These are phyloP conservation scores for Heliamphora exappendiculata DNA, from an alignment of 148 eudicot species.

Conservation along the genomic window DNA sequence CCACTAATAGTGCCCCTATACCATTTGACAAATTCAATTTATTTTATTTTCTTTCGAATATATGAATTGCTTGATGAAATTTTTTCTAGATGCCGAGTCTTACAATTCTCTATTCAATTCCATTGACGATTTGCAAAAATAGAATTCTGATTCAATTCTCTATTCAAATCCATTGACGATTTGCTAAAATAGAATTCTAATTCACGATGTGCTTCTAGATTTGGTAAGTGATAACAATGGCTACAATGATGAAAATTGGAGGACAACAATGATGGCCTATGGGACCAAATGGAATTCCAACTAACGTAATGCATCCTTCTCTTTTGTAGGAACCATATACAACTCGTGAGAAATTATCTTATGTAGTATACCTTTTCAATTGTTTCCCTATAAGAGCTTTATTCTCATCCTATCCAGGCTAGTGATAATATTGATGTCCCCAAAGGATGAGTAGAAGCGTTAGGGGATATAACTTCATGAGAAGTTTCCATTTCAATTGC, in stretches of 20 bases:
- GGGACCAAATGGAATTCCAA: not conserved
- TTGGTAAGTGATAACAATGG: not conserved
- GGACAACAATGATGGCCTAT: not conserved
- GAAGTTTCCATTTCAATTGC: not conserved
- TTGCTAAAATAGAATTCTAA: too few species aligned
- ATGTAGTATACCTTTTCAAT: not conserved
- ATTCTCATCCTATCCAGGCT: not conserved
- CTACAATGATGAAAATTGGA: not conserved
- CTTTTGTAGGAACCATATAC: not conserved
- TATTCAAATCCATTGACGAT: too few species aligned
- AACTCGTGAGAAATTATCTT: not conserved
- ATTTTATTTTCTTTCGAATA: too few species aligned
- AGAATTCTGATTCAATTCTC: too few species aligned
- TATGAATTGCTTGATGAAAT: too few species aligned
- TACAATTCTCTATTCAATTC: too few species aligned
- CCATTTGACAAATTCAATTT: too few species aligned
- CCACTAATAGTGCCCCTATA: too few species aligned
- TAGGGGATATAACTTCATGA: not conserved
- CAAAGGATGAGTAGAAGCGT: not conserved
- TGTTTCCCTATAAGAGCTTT: not conserved
- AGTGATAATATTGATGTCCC: too few species aligned
- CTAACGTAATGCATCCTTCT: not conserved
- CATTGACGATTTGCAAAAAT: too few species aligned
- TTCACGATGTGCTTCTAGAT: too few species aligned
- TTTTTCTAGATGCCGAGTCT: too few species aligned